These are phyloP conservation scores for Wallacemonas sp. DNA, from an alignment of 208 protist species.

Conservation along the genomic window DNA sequence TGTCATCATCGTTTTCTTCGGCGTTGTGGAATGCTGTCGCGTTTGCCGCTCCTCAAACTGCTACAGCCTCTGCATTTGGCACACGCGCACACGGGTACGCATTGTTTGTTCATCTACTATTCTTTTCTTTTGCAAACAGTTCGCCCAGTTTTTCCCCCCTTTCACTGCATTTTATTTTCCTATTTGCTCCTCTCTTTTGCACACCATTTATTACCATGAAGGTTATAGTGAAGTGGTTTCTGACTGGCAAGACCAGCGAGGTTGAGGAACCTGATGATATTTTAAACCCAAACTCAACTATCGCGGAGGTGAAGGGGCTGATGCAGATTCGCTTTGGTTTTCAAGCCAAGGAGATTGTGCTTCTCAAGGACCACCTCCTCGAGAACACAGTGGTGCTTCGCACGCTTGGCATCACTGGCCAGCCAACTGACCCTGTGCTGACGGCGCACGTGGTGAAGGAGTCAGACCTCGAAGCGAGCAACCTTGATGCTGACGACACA, in stretches of 20 bases:
- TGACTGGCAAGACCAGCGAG: slow-evolving; percentile 56
- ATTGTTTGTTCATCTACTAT: slow-evolving; percentile 1
- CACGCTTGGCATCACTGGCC: slow-evolving; percentile 44
- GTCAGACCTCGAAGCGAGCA: slow-evolving; percentile 53
- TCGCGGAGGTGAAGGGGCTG: slow-evolving; percentile 81
- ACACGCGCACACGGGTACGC: background rate
- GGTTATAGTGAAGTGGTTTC: slow-evolving; percentile 67
- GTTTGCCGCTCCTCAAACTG: too few relatives aligned
- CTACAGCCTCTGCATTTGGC: too few relatives aligned
- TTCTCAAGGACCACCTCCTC: slow-evolving; percentile 54
- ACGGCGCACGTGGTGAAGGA: slow-evolving; percentile 59
- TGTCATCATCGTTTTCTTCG: too few relatives aligned
- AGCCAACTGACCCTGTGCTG: slow-evolving; percentile 41
- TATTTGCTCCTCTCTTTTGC: background rate
- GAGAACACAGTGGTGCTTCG: slow-evolving; percentile 51
- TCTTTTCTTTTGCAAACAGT: too few relatives aligned
- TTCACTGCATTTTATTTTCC: slow-evolving; percentile 10
- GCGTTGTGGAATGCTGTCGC: too few relatives aligned
- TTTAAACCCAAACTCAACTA: slow-evolving; percentile 61
- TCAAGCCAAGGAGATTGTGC: slow-evolving; percentile 47
- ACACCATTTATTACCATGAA: slow-evolving; percentile 42
- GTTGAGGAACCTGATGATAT: slow-evolving; percentile 67
- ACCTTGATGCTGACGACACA: slow-evolving; percentile 51
- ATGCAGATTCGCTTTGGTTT: slow-evolving; percentile 88
- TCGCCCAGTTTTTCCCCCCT: slow-evolving; percentile 12